phyloP scores from a whole-genome alignment of 495 filamentous ascomycete species.

The Penicillium atrosanguineum region DNA sequence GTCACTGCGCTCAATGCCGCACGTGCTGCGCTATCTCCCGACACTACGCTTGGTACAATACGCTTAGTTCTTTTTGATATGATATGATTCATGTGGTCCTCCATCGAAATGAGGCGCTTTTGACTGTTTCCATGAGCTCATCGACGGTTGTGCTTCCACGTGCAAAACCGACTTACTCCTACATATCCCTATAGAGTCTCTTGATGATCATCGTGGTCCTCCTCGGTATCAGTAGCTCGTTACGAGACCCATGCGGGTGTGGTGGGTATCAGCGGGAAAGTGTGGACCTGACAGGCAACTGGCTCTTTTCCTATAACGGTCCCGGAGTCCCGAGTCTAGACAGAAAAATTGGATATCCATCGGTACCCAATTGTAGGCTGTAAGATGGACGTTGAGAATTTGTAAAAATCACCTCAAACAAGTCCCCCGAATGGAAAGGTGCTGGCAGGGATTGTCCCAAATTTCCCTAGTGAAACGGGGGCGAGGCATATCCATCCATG shows the following conservation, averaged over 20 bases:
- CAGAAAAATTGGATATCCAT: neutral
- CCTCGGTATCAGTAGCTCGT: neutral
- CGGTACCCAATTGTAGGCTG: no score
- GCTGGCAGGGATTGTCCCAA: no score
- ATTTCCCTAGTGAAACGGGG: no score
- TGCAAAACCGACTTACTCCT: neutral
- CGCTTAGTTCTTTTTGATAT: neutral
- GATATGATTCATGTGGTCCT: no score
- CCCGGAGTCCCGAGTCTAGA: neutral
- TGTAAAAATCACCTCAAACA: no score
- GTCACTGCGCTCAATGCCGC: constrained; percentile 2
- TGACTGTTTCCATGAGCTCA: neutral
- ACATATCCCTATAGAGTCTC: neutral
- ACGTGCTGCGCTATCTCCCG: constrained; percentile 2
- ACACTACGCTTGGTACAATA: neutral
- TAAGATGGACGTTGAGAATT: no score
- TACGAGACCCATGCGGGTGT: neutral
- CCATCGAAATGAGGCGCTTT: neutral
- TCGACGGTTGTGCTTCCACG: neutral
- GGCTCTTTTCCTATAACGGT: neutral
- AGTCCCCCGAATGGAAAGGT: no score
- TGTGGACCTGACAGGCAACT: neutral
- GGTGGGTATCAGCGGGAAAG: neutral
- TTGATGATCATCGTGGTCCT: neutral
- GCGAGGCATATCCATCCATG: no score